Conservation (phyloP, 2,329 filamentous ascomycete species). For the Epichloe bromicola region DNA sequence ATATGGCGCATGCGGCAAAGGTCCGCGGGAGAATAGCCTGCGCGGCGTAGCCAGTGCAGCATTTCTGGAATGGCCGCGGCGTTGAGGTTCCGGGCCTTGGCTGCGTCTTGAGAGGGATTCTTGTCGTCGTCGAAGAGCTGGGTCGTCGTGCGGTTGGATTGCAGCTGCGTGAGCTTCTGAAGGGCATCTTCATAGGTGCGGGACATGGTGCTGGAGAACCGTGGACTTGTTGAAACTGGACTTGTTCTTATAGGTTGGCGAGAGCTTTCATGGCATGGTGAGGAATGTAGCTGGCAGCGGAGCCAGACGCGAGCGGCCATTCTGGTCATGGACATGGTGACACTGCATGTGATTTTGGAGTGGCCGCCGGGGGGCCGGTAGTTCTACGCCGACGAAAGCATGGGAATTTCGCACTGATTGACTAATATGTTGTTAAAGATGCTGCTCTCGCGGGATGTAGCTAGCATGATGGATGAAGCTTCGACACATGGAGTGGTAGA, state of each 20-base stretch:
- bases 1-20: slow-evolving; percentile 40
- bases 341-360: background rate
- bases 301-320: background rate
- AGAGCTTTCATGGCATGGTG: background rate
- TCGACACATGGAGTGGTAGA: too few species aligned
- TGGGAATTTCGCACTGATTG: too few species aligned
- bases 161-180: slow-evolving; percentile 58
- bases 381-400: too few species aligned
- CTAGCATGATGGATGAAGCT: too few species aligned
- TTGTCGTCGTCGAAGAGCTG: slow-evolving; percentile 29
- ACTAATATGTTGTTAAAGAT: too few species aligned
- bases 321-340: background rate
- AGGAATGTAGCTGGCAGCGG: background rate
- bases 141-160: slow-evolving; percentile 61
- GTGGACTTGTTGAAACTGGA: background rate
- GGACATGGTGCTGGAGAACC: slow-evolving; percentile 6
- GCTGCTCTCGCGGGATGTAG: too few species aligned
- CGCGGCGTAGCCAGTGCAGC: slow-evolving; percentile 59
- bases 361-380: too few species aligned
- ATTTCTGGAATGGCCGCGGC: slow-evolving; percentile 69
- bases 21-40: slow-evolving; percentile 50
- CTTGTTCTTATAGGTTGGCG: background rate
- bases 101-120: slow-evolving; percentile 25
- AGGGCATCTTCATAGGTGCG: slow-evolving; percentile 54
- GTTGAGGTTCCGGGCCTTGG: slow-evolving; percentile 43